Percentiles rank a stretch among this genome's conserved stretches.
phyloP scores from a whole-genome alignment of 1,284 basidiomycete genomes.

The Rhodotorula sp. region DNA sequence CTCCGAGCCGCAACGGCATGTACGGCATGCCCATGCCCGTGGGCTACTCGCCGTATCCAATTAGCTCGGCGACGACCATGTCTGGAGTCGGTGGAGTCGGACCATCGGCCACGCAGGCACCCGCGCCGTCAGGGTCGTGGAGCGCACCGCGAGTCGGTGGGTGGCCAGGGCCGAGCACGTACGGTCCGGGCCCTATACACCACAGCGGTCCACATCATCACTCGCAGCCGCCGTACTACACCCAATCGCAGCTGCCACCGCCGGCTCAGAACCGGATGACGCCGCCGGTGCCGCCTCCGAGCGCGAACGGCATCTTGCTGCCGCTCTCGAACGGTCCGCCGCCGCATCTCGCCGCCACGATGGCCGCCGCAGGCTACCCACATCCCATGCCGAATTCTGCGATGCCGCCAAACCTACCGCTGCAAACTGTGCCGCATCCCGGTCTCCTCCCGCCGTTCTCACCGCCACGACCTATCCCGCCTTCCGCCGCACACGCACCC shows the following conservation, averaged over 20 bases:
- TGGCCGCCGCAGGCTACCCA: slow-evolving; percentile 2
- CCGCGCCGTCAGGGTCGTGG: background rate
- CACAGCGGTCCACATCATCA: background rate
- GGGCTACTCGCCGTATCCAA: slow-evolving; percentile 9
- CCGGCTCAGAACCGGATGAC: background rate
- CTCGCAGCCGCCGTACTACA: slow-evolving; percentile 1
- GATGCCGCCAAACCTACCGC: background rate
- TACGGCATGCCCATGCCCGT: background rate
- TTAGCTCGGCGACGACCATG: slow-evolving; percentile 2
- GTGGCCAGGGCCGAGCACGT: background rate
- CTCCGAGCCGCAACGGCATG: background rate
- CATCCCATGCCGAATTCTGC: background rate
- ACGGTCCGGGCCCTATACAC: background rate
- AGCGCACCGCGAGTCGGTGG: background rate
- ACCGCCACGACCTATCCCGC: background rate
- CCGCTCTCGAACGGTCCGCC: slow-evolving; percentile 26
- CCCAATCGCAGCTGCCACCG: background rate
- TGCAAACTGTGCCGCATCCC: background rate
- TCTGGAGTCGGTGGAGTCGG: background rate
- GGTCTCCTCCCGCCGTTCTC: slow-evolving; percentile 13
- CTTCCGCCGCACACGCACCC: background rate
- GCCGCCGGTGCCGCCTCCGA: background rate
- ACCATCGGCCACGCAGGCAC: background rate
- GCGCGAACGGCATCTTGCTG: slow-evolving; percentile 25
- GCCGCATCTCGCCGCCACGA: slow-evolving; percentile 5